These are phyloP conservation scores for Rutstroemia sp. DNA, from an alignment of 2,329 filamentous ascomycete species.

Conservation along the genomic window DNA sequence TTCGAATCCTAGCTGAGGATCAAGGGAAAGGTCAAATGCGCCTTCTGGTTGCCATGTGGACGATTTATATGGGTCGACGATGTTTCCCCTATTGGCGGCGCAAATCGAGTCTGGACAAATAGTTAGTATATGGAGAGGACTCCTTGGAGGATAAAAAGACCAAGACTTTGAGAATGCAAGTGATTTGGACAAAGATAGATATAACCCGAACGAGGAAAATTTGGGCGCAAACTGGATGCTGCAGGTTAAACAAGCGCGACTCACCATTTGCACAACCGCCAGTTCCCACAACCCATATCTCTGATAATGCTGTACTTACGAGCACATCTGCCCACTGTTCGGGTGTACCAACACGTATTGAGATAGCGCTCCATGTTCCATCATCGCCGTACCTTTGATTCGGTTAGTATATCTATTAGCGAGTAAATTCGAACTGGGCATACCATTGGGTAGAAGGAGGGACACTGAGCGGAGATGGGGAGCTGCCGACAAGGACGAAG, in stretches of 20 bases:
- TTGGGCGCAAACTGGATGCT: neutral
- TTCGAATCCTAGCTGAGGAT: slow-evolving; percentile 48
- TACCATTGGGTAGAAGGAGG: slow-evolving; percentile 26
- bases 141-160: neutral
- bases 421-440: neutral
- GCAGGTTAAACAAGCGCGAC: slow-evolving; percentile 3
- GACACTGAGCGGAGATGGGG: slow-evolving; percentile 19
- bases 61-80: slow-evolving; percentile 48
- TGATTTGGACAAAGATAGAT: neutral
- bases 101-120: slow-evolving; percentile 42
- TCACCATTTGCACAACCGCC: slow-evolving; percentile 41
- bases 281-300: slow-evolving; percentile 60
- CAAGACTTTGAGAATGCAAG: neutral
- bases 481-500: neutral
- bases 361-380: slow-evolving; percentile 65
- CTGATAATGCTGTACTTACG: slow-evolving; percentile 61
- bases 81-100: slow-evolving; percentile 46
- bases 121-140: neutral
- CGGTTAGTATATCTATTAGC: neutral
- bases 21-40: slow-evolving; percentile 42
- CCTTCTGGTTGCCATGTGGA: slow-evolving; percentile 40
- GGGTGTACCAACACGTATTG: slow-evolving; percentile 49
- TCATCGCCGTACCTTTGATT: slow-evolving; percentile 52
- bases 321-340: slow-evolving; percentile 46
- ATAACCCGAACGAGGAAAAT: neutral